Evolutionary conservation across 257 asterid genomes (phyloP).

Genomic region (Cinchona pubescens): DNA sequence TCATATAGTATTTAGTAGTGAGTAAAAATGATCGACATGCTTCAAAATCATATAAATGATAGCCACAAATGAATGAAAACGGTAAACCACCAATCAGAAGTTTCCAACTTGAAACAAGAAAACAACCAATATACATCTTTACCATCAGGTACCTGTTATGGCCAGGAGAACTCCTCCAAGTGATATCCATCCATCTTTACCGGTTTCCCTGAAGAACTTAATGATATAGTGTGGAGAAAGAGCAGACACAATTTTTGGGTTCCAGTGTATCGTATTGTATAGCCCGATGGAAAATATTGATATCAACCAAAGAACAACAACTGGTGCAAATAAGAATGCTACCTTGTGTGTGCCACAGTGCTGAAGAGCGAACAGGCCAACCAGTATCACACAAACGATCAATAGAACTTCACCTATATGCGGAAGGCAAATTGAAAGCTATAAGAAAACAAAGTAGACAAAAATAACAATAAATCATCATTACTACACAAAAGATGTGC

Average conservation of each 20-base stretch:
- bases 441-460: background rate
- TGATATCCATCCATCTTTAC: constrained; percentile 88
- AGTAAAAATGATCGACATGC: background rate
- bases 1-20: constrained; percentile 3
- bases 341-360: constrained; percentile 90
- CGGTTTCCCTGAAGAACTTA: constrained; percentile 66
- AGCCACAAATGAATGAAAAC: background rate
- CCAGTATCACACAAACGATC: constrained; percentile 69
- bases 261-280: constrained; percentile 70
- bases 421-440: constrained; percentile 11
- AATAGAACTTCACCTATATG: constrained; percentile 54
- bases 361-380: constrained; percentile 94
- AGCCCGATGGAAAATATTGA: constrained; percentile 67
- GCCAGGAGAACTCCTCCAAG: constrained; percentile 91
- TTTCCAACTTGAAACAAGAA: background rate
- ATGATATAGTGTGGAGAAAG: constrained; percentile 83
- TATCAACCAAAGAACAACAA: constrained; percentile 80
- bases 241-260: constrained; percentile 68
- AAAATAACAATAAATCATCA: constrained; percentile 10
- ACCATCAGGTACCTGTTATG: constrained; percentile 68
- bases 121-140: constrained; percentile 1
- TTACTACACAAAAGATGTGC: background rate
- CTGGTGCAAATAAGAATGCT: constrained; percentile 87
- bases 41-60: background rate
- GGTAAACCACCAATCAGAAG: background rate